Percentiles rank a stretch among this genome's conserved stretches.
Evolutionary conservation across 1,284 basidiomycete species (phyloP).

Genomic region (Grifola frondosa): DNA sequence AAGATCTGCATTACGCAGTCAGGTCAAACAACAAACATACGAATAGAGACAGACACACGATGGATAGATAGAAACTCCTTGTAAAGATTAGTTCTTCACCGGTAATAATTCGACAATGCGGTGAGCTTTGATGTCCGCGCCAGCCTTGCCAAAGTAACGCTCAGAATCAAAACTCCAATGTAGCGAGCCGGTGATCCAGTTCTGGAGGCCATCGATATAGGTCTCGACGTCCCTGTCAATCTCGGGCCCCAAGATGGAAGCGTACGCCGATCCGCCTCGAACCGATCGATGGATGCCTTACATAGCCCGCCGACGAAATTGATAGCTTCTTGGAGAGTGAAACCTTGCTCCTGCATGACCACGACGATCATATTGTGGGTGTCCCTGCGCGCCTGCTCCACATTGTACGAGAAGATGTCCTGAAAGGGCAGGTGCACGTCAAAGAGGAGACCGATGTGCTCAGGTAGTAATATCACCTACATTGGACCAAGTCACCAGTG

Average conservation of each 20-base stretch:
- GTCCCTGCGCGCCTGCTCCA: slow-evolving; percentile 33
- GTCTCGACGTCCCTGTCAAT: slow-evolving; percentile 29
- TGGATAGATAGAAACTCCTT: no score
- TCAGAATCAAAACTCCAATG: slow-evolving; percentile 35
- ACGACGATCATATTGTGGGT: slow-evolving; percentile 32
- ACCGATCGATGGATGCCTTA: slow-evolving; percentile 25
- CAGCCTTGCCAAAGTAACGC: slow-evolving; percentile 33
- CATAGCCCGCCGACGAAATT: slow-evolving; percentile 31
- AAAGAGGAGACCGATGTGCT: no score
- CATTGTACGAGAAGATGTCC: slow-evolving; percentile 35
- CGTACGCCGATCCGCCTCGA: slow-evolving; percentile 20
- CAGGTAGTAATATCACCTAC: slow-evolving; percentile 24
- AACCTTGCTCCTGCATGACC: slow-evolving; percentile 24
- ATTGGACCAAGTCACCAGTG: slow-evolving; percentile 34
- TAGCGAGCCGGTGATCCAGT: slow-evolving; percentile 34
- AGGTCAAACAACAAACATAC: no score
- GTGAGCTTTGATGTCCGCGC: slow-evolving; percentile 27
- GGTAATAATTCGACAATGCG: slow-evolving; percentile 30
- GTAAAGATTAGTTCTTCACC: slow-evolving; percentile 2
- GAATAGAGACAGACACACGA: no score
- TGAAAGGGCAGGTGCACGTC: no score
- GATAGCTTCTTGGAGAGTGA: slow-evolving; percentile 29
- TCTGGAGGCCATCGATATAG: slow-evolving; percentile 30
- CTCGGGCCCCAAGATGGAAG: slow-evolving; percentile 32
- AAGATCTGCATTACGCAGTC: no score